phyloP scores from a whole-genome alignment of 2,329 filamentous ascomycete genomes.

The Claviceps spartinae region DNA sequence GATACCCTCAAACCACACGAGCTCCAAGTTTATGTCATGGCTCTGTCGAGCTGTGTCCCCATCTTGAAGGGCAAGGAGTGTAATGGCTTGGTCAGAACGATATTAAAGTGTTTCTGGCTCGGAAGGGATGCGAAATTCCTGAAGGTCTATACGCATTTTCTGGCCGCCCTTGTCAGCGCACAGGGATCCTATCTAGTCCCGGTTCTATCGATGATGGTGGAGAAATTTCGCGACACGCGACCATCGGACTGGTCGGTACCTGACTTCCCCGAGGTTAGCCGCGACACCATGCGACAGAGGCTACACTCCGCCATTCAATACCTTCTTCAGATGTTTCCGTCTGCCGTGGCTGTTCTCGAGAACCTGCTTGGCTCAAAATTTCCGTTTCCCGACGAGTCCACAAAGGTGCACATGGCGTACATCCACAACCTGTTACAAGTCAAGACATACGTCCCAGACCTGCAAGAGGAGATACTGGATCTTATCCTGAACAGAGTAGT shows the following conservation, averaged over 20 bases:
- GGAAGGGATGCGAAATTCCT: slow-evolving; percentile 52
- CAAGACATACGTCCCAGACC: slow-evolving; percentile 61
- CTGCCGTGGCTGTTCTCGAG: slow-evolving; percentile 57
- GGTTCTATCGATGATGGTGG: slow-evolving; percentile 68
- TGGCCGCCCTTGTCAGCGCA: slow-evolving; percentile 63
- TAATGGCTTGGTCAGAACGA: slow-evolving; percentile 41
- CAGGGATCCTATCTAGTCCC: slow-evolving; percentile 65
- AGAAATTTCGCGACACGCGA: slow-evolving; percentile 51
- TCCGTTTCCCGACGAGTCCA: slow-evolving; percentile 62
- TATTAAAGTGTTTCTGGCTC: slow-evolving; percentile 51
- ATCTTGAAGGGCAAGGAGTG: slow-evolving; percentile 45
- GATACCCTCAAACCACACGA: slow-evolving; percentile 39
- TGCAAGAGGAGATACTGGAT: slow-evolving; percentile 69
- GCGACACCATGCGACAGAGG: slow-evolving; percentile 53
- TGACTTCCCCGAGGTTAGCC: slow-evolving; percentile 45
- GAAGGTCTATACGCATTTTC: slow-evolving; percentile 52
- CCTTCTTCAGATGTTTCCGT: slow-evolving; percentile 68
- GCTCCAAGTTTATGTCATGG: slow-evolving; percentile 46
- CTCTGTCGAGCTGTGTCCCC: slow-evolving; percentile 48
- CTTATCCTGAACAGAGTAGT: slow-evolving; percentile 77
- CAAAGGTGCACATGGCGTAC: slow-evolving; percentile 73
- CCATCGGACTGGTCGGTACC: slow-evolving; percentile 32
- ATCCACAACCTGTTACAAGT: slow-evolving; percentile 72
- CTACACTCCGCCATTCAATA: slow-evolving; percentile 65
- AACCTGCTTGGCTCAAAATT: slow-evolving; percentile 55